Base-by-base conservation (phyloP, 371 early-diverging fungal species). In the Blakeslea trispora region DNA sequence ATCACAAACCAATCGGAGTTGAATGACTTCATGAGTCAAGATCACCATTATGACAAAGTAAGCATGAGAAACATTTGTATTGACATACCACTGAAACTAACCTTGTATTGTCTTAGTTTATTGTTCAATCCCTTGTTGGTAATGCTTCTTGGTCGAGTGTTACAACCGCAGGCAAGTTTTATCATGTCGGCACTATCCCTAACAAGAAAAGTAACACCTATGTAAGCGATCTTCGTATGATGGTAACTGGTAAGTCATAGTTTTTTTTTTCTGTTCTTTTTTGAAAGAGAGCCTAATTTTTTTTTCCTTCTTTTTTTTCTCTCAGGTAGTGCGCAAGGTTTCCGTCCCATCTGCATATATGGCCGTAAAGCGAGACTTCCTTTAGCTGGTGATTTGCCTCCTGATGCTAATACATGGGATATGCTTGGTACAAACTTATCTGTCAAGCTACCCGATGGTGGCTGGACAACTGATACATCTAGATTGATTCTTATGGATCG, bases 341-440 rank as follows among this genome's bases (percentile, higher is more conserved):
- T 95, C 73, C 72, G 85, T 21, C 96, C 96, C 2, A 89, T 95
- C 18, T 89, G 91, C 50, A 87, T 91, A 54, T 94, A 94, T 69
- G 93, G 92, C 2, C 84, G 96, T 23, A 81, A 88, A 34, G 92
- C 96, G 14, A 81, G 92, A 22, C 82, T 87, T 44, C 96, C 94
- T 3, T 65, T 95, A 23, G 45, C 90, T 31, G 68, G 81, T 22
- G 68, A 85, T 54, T 72, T 95, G 18, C 81, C 81, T 19, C 66
- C 72, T 3, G 60, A 76, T 70, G 73, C 64, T 7, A 61, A 69
- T 52, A 71, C 94, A 5, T 95, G 96, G 96, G 93, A 93, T 57
- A 95, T 95, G 94, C 83, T 95, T 15, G 96, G 96, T 9, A 95
- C 96, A 8, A 95, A 95, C 61, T 70, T 95, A 35, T 87, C 88